These are phyloP conservation scores for Quercus agrifolia DNA, from an alignment of 306 rosid genomes.

Conservation along the genomic window DNA sequence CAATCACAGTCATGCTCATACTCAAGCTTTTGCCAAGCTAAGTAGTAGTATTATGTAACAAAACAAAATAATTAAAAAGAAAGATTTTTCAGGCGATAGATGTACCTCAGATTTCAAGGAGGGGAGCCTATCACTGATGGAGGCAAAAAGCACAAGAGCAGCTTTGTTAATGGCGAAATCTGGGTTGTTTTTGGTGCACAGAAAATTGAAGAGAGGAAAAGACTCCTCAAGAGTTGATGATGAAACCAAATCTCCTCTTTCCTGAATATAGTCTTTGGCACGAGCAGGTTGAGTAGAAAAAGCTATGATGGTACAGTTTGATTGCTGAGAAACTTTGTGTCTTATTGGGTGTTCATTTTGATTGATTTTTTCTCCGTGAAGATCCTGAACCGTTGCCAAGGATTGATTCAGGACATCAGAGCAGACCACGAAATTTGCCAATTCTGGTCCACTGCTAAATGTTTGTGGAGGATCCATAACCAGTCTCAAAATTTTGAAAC, in stretches of 20 bases:
- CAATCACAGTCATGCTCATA: background rate
- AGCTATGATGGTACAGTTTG: too few species aligned
- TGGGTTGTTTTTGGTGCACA: too few species aligned
- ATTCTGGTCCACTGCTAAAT: slow-evolving; percentile 48
- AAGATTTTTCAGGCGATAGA: background rate
- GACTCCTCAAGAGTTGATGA: too few species aligned
- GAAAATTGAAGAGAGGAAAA: too few species aligned
- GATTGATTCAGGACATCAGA: slow-evolving; percentile 31
- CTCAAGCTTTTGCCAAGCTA: background rate
- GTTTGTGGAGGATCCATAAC: too few species aligned
- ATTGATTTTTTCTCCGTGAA: background rate
- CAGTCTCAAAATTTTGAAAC: too few species aligned
- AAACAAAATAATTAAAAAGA: background rate
- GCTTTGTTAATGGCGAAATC: slow-evolving; percentile 36
- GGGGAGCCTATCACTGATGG: background rate
- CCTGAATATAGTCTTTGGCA: too few species aligned
- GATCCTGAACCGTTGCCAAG: slow-evolving; percentile 19
- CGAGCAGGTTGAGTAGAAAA: too few species aligned
- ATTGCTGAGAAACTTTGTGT: too few species aligned
- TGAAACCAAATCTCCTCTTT: too few species aligned
- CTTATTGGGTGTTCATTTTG: background rate
- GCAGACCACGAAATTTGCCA: slow-evolving; percentile 26
- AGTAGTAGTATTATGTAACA: too few species aligned
- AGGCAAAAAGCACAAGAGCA: slow-evolving; percentile 21
- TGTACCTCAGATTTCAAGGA: slow-evolving; percentile 33